Evolutionary conservation across 352 stramenopile genomes (phyloP).

Genomic region (Globisporangium yorkense): DNA sequence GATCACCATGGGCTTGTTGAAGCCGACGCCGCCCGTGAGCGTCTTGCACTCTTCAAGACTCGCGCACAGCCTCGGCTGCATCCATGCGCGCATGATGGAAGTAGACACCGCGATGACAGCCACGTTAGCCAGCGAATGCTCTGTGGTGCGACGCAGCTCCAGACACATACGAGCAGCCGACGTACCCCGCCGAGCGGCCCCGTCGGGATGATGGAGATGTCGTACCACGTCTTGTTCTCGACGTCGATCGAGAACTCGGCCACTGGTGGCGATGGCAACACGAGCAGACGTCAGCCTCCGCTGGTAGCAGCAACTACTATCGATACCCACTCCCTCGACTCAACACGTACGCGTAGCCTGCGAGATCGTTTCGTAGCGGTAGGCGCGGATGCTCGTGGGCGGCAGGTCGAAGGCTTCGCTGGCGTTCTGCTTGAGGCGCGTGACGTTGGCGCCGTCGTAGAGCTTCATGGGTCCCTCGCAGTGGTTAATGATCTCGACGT

Average conservation of each 20-base stretch:
- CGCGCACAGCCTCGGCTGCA: slow-evolving; percentile 36
- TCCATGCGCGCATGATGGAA: not conserved
- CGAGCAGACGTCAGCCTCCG: no score
- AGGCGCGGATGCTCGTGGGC: slow-evolving; percentile 6
- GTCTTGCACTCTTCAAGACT: slow-evolving; percentile 47
- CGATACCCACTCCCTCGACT: no score
- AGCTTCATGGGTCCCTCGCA: slow-evolving; percentile 13
- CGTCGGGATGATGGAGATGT: slow-evolving; percentile 39
- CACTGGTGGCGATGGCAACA: slow-evolving; percentile 15
- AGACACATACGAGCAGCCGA: not conserved
- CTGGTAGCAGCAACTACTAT: no score
- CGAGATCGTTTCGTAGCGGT: slow-evolving; percentile 8
- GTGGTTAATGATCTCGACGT: slow-evolving; percentile 13
- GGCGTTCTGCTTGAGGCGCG: slow-evolving; percentile 4
- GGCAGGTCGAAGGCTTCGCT: slow-evolving; percentile 8
- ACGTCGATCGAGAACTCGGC: slow-evolving; percentile 31
- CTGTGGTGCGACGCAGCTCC: not conserved
- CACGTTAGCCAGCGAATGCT: not conserved
- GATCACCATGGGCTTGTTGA: slow-evolving; percentile 67
- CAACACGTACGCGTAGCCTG: slow-evolving; percentile 13
- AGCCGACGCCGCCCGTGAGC: slow-evolving; percentile 44
- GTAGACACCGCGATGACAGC: not conserved
- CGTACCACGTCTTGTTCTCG: slow-evolving; percentile 30
- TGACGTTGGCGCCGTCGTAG: slow-evolving; percentile 10
- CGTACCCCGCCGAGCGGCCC: slow-evolving; percentile 23